Conservation (phyloP, 192 early-diverging fungal species). For the Allomyces javanicus region DNA sequence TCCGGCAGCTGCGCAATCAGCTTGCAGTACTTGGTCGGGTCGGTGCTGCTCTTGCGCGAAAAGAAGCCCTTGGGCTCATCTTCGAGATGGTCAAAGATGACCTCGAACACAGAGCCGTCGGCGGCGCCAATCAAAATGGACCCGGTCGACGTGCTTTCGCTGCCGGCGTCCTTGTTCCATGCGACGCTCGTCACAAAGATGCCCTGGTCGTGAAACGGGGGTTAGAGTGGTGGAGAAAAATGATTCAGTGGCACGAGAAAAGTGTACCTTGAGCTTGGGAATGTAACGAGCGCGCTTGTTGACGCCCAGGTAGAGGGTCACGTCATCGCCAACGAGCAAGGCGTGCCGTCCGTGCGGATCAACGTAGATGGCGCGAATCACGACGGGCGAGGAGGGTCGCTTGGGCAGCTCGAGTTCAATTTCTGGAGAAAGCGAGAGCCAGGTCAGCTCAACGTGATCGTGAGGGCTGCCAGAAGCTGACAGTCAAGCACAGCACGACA, state of each 20-base stretch:
- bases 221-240: background rate
- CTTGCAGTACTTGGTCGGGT: background rate
- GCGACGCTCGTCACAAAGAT: background rate
- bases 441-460: background rate
- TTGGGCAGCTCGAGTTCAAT: background rate
- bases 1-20: background rate
- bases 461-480: background rate
- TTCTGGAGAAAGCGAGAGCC: background rate
- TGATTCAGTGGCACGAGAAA: background rate
- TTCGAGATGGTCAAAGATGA: background rate
- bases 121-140: background rate
- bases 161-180: background rate
- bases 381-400: background rate
- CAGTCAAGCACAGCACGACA: no score
- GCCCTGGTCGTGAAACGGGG: background rate
- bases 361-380: background rate
- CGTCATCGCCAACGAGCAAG: background rate
- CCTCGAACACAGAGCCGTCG: background rate
- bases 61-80: background rate
- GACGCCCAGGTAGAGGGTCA: background rate
- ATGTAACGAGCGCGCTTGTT: background rate
- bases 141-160: background rate
- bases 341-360: background rate
- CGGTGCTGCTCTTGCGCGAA: background rate
- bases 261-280: background rate